Evolutionary conservation across 2,329 filamentous ascomycete genomes (phyloP).

Genomic region (Chalaropsis ovoidea): DNA sequence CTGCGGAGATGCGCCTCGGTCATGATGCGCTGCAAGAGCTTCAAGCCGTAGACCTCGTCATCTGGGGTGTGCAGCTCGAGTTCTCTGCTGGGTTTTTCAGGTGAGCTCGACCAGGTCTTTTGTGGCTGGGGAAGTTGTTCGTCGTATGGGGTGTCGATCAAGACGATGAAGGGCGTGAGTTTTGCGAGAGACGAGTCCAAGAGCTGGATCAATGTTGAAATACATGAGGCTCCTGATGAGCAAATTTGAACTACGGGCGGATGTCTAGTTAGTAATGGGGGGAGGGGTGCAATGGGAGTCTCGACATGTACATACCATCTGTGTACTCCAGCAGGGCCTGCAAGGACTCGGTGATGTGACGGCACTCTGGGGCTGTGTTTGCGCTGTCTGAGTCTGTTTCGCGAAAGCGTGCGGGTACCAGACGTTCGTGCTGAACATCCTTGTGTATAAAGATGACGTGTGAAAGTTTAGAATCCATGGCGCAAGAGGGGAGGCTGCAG

Average conservation of each 20-base stretch:
- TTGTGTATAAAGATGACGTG: conserved; percentile 53
- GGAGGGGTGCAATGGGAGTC: neutral
- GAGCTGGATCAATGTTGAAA: conserved; percentile 44
- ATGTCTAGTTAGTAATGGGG: conserved; percentile 27
- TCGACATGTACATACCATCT: conserved; percentile 45
- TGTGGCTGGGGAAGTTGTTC: conserved; percentile 36
- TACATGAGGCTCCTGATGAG: conserved; percentile 43
- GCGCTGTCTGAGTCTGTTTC: conserved; percentile 27
- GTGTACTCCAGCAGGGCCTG: conserved; percentile 46
- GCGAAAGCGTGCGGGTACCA: conserved; percentile 32
- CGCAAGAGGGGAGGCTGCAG: conserved; percentile 36
- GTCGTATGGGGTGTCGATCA: conserved; percentile 47
- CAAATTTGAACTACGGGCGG: conserved; percentile 43
- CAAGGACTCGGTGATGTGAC: conserved; percentile 39
- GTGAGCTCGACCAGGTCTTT: conserved; percentile 33
- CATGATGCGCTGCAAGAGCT: conserved; percentile 46
- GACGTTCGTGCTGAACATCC: conserved; percentile 40
- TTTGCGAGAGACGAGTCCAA: conserved; percentile 34
- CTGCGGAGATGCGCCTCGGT: conserved; percentile 49
- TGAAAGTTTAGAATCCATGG: conserved; percentile 49
- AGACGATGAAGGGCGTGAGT: conserved; percentile 46
- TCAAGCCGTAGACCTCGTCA: conserved; percentile 46
- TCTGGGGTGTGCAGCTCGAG: conserved; percentile 37
- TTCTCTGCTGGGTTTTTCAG: conserved; percentile 36
- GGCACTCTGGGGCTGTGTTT: conserved; percentile 33